phyloP scores from a whole-genome alignment of 768 basidiomycete species.

The Kwoniella mangroviensis region DNA sequence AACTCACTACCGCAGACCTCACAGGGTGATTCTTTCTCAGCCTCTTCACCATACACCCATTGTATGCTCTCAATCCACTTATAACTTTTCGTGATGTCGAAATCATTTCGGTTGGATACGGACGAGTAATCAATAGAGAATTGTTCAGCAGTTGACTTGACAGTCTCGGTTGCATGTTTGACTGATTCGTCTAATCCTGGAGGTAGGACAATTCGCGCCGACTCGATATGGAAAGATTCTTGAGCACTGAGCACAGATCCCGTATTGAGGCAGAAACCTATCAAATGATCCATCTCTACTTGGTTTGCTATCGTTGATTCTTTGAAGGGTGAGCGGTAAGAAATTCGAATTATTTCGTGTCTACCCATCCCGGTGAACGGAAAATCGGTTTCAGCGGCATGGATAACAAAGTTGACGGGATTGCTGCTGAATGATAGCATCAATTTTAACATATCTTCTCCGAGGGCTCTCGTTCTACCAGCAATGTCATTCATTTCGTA shows the following conservation, averaged over 20 bases:
- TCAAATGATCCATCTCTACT: no score
- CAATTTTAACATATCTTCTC: neutral
- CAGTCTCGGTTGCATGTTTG: no score
- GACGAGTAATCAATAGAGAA: no score
- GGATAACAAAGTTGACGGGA: neutral
- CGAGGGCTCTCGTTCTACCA: neutral
- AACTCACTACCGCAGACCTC: neutral
- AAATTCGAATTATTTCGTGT: neutral
- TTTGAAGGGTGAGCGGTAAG: neutral
- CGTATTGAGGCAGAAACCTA: no score
- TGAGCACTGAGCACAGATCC: no score
- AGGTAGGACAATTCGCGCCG: no score
- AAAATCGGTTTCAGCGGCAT: neutral
- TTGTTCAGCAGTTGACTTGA: no score
- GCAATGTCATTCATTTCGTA: no score
- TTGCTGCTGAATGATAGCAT: neutral
- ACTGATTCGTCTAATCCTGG: no score
- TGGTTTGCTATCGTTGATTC: neutral
- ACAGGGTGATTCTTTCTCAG: neutral
- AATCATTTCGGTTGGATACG: no score
- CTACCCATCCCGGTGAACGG: no score
- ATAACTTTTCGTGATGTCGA: neutral
- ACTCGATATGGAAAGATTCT: no score
- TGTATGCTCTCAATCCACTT: neutral
- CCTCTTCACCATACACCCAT: slow-evolving; percentile 2